Percentiles rank a stretch among this genome's conserved stretches.
phyloP scores from a whole-genome alignment of 148 eudicot genomes.

The Nepenthes mirabilis region DNA sequence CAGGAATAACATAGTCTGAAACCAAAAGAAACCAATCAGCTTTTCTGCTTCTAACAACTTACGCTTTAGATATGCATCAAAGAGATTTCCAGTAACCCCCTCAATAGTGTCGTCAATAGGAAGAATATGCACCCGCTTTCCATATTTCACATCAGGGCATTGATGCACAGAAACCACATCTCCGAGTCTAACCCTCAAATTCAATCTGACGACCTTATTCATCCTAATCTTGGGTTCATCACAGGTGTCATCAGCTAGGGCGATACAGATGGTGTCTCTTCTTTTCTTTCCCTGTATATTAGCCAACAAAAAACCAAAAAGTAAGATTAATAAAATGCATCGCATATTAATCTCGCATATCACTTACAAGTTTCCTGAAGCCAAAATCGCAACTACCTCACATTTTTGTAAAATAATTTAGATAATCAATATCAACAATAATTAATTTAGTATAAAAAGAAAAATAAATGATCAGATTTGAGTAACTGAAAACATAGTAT shows the following conservation, averaged over 20 bases:
- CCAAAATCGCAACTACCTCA: too few species aligned
- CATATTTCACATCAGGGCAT: slow-evolving; percentile 81
- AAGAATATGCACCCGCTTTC: slow-evolving; percentile 82
- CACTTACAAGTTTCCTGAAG: too few species aligned
- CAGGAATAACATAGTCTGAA: background rate
- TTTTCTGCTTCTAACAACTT: slow-evolving; percentile 10
- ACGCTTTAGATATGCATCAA: slow-evolving; percentile 83
- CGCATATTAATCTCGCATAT: too few species aligned
- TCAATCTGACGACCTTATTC: slow-evolving; percentile 76
- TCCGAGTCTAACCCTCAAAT: slow-evolving; percentile 79
- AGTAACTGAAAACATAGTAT: too few species aligned
- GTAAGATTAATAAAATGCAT: background rate
- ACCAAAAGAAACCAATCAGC: background rate
- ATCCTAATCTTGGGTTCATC: slow-evolving; percentile 72
- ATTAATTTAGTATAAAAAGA: too few species aligned
- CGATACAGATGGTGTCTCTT: slow-evolving; percentile 84
- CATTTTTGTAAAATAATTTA: too few species aligned
- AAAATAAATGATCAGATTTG: too few species aligned
- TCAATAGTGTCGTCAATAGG: slow-evolving; percentile 81
- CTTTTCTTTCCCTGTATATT: slow-evolving; percentile 67
- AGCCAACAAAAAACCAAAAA: background rate
- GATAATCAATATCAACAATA: too few species aligned
- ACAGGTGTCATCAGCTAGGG: slow-evolving; percentile 84
- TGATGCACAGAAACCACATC: slow-evolving; percentile 86
- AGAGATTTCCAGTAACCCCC: slow-evolving; percentile 77